These are phyloP conservation scores for Leishmania mexicana DNA, from an alignment of 208 protist genomes.

Conservation along the genomic window DNA sequence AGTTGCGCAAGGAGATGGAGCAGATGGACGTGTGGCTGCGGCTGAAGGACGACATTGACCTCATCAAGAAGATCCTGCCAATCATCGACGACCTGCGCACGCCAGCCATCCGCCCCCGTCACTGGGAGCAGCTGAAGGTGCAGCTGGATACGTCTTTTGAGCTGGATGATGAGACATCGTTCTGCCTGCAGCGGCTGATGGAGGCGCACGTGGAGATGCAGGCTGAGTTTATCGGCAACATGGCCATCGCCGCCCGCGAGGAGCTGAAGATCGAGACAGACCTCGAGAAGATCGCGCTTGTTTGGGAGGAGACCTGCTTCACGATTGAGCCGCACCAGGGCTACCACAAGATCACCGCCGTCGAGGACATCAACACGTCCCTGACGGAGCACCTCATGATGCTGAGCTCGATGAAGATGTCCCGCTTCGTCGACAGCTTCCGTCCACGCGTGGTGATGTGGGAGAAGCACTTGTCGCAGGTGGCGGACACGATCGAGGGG, in stretches of 20 bases:
- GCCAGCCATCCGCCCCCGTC: constrained; percentile 90
- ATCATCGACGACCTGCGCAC: constrained; percentile 97
- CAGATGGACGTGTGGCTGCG: constrained; percentile 92
- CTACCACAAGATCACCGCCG: constrained; percentile 91
- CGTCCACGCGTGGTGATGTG: constrained; percentile 94
- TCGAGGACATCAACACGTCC: constrained; percentile 94
- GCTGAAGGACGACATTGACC: constrained; percentile 95
- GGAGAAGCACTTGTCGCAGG: constrained; percentile 95
- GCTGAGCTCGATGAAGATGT: constrained; percentile 97
- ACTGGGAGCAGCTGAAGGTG: constrained; percentile 94
- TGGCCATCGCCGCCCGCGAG: constrained; percentile 93
- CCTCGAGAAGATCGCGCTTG: constrained; percentile 90
- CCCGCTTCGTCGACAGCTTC: constrained; percentile 95
- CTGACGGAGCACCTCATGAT: constrained; percentile 95
- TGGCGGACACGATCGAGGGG: constrained; percentile 94
- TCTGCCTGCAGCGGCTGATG: constrained; percentile 95
- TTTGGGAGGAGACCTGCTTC: constrained; percentile 91
- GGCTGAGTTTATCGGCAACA: constrained; percentile 92
- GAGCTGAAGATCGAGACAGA: constrained; percentile 96
- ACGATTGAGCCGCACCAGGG: constrained; percentile 87
- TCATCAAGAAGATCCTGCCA: constrained; percentile 95
- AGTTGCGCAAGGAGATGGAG: constrained; percentile 93
- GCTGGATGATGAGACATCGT: constrained; percentile 83
- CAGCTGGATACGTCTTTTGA: constrained; percentile 94
- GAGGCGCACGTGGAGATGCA: constrained; percentile 94